Evolutionary conservation across 352 stramenopile genomes (phyloP).

Genomic region (Aphanomyces stellatus): DNA sequence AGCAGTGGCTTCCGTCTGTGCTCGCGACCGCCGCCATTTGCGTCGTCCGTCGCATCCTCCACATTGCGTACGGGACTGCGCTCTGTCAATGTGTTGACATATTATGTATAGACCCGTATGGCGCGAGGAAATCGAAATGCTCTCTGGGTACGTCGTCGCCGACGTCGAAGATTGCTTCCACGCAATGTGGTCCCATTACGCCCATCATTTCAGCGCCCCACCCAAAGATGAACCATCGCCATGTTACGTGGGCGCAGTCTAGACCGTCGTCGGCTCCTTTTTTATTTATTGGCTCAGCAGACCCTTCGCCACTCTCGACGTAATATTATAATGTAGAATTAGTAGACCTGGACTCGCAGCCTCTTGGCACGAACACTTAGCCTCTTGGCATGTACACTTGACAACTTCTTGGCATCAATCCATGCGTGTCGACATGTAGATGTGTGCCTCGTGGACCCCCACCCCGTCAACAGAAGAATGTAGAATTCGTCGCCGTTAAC

Average conservation of each 20-base stretch:
- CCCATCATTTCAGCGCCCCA: constrained; percentile 63
- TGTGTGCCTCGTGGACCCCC: neutral
- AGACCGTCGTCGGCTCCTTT: no score
- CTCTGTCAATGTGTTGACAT: constrained; percentile 8
- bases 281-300: no score
- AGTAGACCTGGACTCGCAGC: no score
- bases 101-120: constrained; percentile 47
- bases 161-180: constrained; percentile 79
- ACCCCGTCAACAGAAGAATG: no score
- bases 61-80: constrained; percentile 41
- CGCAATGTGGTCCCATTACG: constrained; percentile 77
- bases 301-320: no score
- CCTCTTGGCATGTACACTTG: no score
- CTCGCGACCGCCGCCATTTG: constrained; percentile 68
- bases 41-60: constrained; percentile 62
- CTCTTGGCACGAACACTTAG: no score
- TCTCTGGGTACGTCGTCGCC: constrained; percentile 71
- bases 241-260: constrained; percentile 44
- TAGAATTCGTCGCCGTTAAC: neutral
- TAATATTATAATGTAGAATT: no score
- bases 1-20: constrained; percentile 74
- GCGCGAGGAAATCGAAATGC: constrained; percentile 66
- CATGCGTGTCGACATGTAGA: no score
- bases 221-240: constrained; percentile 43
- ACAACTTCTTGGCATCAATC: no score